Percentiles rank a stretch among this genome's conserved stretches.
Evolutionary conservation across 768 basidiomycete genomes (phyloP).

Genomic region (Amanita muscaria): DNA sequence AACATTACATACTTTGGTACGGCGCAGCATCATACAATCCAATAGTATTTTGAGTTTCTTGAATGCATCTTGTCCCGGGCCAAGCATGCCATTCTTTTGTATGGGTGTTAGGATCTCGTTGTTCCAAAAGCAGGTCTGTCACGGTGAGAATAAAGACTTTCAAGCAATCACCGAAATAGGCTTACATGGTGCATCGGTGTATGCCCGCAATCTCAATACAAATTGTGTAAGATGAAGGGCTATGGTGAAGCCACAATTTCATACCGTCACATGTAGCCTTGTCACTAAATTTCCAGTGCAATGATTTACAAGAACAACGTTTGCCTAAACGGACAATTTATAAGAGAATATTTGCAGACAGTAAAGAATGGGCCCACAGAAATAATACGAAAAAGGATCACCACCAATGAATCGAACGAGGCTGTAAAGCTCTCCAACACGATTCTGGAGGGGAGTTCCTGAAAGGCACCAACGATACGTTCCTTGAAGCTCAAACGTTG

Average conservation of each 20-base stretch:
- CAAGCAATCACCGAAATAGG: slow-evolving; percentile 19
- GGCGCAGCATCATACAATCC: slow-evolving; percentile 91
- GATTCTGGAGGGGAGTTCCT: slow-evolving; percentile 93
- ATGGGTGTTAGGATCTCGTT: slow-evolving; percentile 95
- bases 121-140: slow-evolving; percentile 91
- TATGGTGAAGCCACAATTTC: slow-evolving; percentile 12
- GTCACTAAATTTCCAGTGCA: slow-evolving; percentile 91
- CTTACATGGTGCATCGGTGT: slow-evolving; percentile 75
- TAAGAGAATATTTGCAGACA: neutral
- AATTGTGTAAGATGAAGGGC: neutral
- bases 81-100: slow-evolving; percentile 79
- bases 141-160: slow-evolving; percentile 7
- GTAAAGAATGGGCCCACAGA: slow-evolving; percentile 45
- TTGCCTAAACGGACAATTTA: slow-evolving; percentile 47
- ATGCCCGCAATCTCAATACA: slow-evolving; percentile 62
- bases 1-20: slow-evolving; percentile 59
- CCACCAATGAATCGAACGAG: slow-evolving; percentile 88
- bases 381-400: slow-evolving; percentile 87
- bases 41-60: slow-evolving; percentile 86
- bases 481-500: slow-evolving; percentile 82
- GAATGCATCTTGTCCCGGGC: slow-evolving; percentile 76
- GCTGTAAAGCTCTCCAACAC: slow-evolving; percentile 98
- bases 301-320: slow-evolving; percentile 84
- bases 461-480: slow-evolving; percentile 92
- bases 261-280: slow-evolving; percentile 76